Evolutionary conservation across 164 flowering plant species (phyloP).

Genomic region (Stephania japonica): DNA sequence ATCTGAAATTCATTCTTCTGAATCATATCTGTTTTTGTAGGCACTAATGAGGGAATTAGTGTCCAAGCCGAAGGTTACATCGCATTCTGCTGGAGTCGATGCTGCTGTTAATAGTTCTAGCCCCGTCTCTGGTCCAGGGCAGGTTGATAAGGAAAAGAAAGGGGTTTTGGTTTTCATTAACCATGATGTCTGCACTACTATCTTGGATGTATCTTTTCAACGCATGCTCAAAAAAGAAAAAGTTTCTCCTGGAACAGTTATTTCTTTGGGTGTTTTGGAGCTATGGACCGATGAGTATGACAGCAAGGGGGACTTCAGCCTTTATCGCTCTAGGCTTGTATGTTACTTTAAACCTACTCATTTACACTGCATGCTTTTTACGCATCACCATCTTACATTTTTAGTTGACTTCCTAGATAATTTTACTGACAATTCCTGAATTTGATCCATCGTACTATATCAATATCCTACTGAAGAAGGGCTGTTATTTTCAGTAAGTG

Average conservation of each 20-base stretch:
- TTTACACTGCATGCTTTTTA: neutral
- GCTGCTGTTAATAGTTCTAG: constrained; percentile 15
- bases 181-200: constrained; percentile 61
- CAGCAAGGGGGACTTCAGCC: constrained; percentile 81
- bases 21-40: constrained; percentile 24
- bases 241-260: constrained; percentile 34
- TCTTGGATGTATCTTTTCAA: constrained; percentile 66
- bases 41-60: constrained; percentile 63
- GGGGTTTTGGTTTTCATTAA: constrained; percentile 38
- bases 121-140: constrained; percentile 25
- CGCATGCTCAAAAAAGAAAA: constrained; percentile 77
- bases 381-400: neutral
- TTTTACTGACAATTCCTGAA: neutral
- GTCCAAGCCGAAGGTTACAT: constrained; percentile 57
- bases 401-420: neutral
- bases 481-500: neutral
- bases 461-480: neutral
- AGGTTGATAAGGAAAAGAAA: constrained; percentile 51
- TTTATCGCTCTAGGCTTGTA: constrained; percentile 90
- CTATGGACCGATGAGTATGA: constrained; percentile 93
- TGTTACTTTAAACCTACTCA: constrained; percentile 11
- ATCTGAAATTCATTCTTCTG: neutral
- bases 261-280: constrained; percentile 58
- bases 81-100: constrained; percentile 37
- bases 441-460: neutral